Percentiles rank a stretch among this genome's conserved stretches.
These are phyloP conservation scores for Jamesozyma rosinii DNA, from an alignment of 805 yeast species.

Conservation along the genomic window DNA sequence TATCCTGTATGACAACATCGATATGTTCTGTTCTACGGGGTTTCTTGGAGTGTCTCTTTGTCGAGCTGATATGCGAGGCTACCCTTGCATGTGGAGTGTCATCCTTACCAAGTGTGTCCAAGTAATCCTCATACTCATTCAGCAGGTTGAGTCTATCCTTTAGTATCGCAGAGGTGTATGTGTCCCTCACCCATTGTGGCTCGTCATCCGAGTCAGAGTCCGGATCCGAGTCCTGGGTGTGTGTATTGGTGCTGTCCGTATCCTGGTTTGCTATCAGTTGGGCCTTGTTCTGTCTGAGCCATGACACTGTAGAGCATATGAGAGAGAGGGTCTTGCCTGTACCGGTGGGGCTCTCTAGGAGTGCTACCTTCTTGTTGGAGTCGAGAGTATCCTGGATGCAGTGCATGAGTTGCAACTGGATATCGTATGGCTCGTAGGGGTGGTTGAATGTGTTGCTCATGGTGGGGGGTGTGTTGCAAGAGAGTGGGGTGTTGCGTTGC, in stretches of 20 bases:
- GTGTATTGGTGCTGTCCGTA: conserved; percentile 29
- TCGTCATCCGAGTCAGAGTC: conserved; percentile 41
- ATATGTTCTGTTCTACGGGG: conserved; percentile 16
- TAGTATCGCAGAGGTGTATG: conserved; percentile 26
- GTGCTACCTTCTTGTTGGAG: conserved; percentile 50
- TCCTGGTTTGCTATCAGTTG: conserved; percentile 8
- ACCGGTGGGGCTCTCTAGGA: conserved; percentile 92
- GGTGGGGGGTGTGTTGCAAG: background rate
- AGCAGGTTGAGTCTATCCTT: conserved; percentile 19
- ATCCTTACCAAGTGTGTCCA: conserved; percentile 20
- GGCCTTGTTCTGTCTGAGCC: conserved; percentile 54
- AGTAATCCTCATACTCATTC: conserved; percentile 31
- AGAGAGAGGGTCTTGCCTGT: conserved; percentile 86
- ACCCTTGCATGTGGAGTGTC: conserved; percentile 1
- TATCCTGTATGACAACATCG: conserved; percentile 26
- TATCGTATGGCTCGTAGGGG: conserved; percentile 73
- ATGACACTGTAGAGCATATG: conserved; percentile 75
- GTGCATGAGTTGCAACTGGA: conserved; percentile 69
- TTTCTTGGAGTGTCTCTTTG: conserved; percentile 4
- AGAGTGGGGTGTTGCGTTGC: background rate
- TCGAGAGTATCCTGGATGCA: conserved; percentile 55
- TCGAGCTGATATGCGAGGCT: background rate
- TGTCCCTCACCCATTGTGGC: conserved; percentile 58
- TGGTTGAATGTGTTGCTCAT: conserved; percentile 37
- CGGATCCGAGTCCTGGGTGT: conserved; percentile 6